Evolutionary conservation across 2,329 filamentous ascomycete species (phyloP).

Genomic region (Alternaria rosae): DNA sequence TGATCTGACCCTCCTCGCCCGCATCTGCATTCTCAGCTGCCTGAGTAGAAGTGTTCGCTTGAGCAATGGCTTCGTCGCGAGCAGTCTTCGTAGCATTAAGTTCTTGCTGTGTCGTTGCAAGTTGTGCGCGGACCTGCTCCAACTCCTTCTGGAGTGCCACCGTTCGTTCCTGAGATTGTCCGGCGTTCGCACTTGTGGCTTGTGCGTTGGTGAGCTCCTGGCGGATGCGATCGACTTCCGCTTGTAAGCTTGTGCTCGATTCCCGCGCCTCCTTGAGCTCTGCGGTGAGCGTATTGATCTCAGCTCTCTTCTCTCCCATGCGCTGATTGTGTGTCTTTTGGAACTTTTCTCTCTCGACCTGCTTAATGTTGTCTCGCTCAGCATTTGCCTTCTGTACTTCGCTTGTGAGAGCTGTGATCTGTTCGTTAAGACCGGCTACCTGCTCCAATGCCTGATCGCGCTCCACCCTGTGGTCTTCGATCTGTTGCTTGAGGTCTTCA

Average conservation of each 20-base stretch:
- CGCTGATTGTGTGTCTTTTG: conserved; percentile 45
- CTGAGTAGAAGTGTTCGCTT: conserved; percentile 53
- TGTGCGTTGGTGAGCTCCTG: conserved; percentile 27
- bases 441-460: conserved; percentile 61
- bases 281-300: conserved; percentile 57
- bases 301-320: conserved; percentile 53
- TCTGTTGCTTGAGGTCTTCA: conserved; percentile 83
- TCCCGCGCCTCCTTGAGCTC: conserved; percentile 69
- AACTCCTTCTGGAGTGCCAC: conserved; percentile 57
- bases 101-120: conserved; percentile 43
- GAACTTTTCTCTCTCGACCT: conserved; percentile 62
- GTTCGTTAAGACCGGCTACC: conserved; percentile 56
- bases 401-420: conserved; percentile 49
- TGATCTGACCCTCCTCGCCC: conserved; percentile 58
- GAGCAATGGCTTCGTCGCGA: conserved; percentile 67
- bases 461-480: conserved; percentile 65
- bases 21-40: conserved; percentile 38
- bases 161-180: conserved; percentile 63
- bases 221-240: conserved; percentile 70
- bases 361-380: conserved; percentile 15
- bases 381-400: conserved; percentile 22
- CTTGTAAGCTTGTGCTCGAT: conserved; percentile 28
- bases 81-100: conserved; percentile 69
- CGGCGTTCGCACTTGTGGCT: conserved; percentile 24
- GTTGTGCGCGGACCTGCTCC: conserved; percentile 26